A percentile compares a stretch with the other conserved stretches of the same genome.
phyloP scores from a whole-genome alignment of 78 protist species.

The Pigoraptor vietnamica region DNA sequence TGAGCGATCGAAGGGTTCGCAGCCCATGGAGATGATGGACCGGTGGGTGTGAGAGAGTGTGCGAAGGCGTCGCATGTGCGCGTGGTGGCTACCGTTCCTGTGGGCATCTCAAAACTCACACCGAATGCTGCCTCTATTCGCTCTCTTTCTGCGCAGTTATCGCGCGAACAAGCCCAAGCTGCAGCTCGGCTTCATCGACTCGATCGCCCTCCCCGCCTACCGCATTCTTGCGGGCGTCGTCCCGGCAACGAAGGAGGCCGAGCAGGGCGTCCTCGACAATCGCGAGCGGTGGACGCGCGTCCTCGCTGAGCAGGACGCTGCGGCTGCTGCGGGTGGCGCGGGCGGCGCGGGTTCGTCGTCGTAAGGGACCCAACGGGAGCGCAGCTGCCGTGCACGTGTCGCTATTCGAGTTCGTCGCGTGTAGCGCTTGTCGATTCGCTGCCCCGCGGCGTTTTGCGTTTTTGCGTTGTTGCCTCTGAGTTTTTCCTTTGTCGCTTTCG shows the following conservation, averaged over 20 bases:
- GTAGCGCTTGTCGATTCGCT: too few relatives aligned
- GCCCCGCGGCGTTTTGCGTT: neutral
- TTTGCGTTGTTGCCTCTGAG: neutral
- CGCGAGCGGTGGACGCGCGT: neutral
- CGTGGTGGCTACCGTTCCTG: neutral
- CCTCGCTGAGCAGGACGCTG: neutral
- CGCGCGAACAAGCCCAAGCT: slow-evolving; percentile 11
- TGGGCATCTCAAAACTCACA: neutral
- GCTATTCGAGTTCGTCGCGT: too few relatives aligned
- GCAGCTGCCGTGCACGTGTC: neutral
- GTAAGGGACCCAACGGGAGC: too few relatives aligned
- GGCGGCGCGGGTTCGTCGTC: too few relatives aligned
- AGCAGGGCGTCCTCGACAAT: neutral
- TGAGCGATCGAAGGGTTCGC: neutral
- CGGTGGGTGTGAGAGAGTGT: neutral
- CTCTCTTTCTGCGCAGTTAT: too few relatives aligned
- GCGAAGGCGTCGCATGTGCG: neutral
- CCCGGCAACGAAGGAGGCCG: neutral
- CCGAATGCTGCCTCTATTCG: too few relatives aligned
- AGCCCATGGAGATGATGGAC: slow-evolving; percentile 4
- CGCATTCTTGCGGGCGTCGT: neutral
- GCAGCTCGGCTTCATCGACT: slow-evolving; percentile 6
- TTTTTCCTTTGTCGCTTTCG: neutral
- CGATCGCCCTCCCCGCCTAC: neutral
- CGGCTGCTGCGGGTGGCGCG: neutral